These are phyloP conservation scores for Fusarium sp. DNA, from an alignment of 2,329 filamentous ascomycete genomes.

Conservation along the genomic window DNA sequence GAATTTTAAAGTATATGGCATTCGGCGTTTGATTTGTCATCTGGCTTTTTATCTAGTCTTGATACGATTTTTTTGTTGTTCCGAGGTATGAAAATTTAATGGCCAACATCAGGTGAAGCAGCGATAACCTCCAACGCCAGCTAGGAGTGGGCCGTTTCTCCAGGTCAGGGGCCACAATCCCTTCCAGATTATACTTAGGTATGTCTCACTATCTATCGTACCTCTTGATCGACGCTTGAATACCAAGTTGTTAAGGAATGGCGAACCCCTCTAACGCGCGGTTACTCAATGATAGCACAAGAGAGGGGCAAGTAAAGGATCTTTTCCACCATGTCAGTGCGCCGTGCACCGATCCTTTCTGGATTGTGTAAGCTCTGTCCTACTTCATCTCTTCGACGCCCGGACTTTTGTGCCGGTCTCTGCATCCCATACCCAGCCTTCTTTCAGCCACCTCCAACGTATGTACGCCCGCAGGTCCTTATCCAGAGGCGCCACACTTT, in stretches of 20 bases:
- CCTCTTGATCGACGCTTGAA: not conserved
- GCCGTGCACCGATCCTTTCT: not conserved
- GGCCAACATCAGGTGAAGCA: not conserved
- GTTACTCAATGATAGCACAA: not conserved
- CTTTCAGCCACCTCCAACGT: conserved; percentile 34
- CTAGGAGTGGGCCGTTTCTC: not conserved
- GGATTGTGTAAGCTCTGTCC: not conserved
- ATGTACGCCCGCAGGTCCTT: conserved; percentile 30
- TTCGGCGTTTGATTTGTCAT: not conserved
- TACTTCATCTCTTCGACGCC: not conserved
- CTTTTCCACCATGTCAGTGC: not conserved
- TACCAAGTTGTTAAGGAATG: not conserved
- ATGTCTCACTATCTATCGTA: not conserved
- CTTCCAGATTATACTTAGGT: not conserved
- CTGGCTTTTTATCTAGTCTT: not conserved
- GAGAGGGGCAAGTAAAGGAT: not conserved
- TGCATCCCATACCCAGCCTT: conserved; percentile 33
- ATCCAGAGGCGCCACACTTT: conserved; percentile 27
- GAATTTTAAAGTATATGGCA: not conserved
- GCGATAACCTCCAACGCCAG: not conserved
- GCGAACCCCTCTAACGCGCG: not conserved
- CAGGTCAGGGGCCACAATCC: not conserved
- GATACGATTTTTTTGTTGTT: not conserved
- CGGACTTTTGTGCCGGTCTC: conserved; percentile 8
- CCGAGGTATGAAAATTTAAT: not conserved